These are phyloP conservation scores for Pythium monospermum DNA, from an alignment of 352 stramenopile genomes.

Conservation along the genomic window DNA sequence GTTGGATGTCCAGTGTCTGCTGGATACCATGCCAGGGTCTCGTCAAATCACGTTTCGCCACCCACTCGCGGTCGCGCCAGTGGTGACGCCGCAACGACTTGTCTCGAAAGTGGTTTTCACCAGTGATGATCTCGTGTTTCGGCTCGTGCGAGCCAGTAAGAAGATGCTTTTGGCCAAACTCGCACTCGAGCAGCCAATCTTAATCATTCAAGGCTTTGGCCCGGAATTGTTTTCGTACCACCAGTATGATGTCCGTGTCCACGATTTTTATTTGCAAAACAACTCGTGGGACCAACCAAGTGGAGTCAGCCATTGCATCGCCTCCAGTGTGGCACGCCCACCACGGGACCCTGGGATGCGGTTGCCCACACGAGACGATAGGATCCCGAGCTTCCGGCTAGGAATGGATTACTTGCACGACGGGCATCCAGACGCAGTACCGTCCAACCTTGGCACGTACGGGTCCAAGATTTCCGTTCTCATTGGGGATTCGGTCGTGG, in stretches of 20 bases:
- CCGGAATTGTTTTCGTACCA: conserved; percentile 80
- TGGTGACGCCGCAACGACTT: conserved; percentile 47
- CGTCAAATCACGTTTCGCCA: conserved; percentile 81
- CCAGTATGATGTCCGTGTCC: conserved; percentile 56
- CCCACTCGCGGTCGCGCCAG: conserved; percentile 42
- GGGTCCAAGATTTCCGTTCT: conserved; percentile 65
- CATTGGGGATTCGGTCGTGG: conserved; percentile 61
- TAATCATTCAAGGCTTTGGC: conserved; percentile 70
- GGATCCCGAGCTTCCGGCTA: conserved; percentile 30
- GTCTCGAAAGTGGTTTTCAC: conserved; percentile 44
- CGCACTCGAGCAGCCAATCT: conserved; percentile 37
- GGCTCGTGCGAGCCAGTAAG: conserved; percentile 57
- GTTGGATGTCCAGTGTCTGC: conserved; percentile 42
- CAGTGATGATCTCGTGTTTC: conserved; percentile 61
- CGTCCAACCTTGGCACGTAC: conserved; percentile 46
- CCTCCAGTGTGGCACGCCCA: conserved; percentile 47
- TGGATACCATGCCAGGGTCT: conserved; percentile 43
- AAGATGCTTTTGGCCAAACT: conserved; percentile 59
- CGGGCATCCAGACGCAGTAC: conserved; percentile 51
- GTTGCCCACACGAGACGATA: conserved; percentile 5
- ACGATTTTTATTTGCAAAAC: conserved; percentile 79
- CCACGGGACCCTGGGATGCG: too few species aligned
- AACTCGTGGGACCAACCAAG: conserved; percentile 34
- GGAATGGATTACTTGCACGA: conserved; percentile 68
- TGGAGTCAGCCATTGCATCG: conserved; percentile 57